Conservation (phyloP, 495 filamentous ascomycete genomes). For the Aspergillus ostianus region DNA sequence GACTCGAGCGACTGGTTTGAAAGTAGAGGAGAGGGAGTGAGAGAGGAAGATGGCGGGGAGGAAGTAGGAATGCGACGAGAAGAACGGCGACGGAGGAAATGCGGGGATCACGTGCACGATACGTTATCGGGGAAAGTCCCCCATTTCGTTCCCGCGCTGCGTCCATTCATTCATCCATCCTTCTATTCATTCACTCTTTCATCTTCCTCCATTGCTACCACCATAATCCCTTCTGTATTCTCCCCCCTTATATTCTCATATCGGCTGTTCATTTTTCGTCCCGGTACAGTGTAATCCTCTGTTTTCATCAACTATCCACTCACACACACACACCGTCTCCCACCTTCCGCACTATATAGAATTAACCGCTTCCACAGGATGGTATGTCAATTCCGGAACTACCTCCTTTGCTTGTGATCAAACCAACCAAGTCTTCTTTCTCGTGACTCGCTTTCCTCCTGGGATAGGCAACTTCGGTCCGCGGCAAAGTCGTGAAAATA, state of each 20-base stretch:
- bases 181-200: background rate
- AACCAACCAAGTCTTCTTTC: no score
- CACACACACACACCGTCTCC: background rate
- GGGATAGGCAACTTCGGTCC: background rate
- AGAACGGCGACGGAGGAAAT: background rate
- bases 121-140: conserved; percentile 1
- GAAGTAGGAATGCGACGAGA: conserved; percentile 1
- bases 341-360: background rate
- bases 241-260: background rate
- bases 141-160: background rate
- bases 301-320: no score
- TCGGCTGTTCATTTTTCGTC: background rate
- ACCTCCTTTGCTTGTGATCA: background rate
- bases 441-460: background rate
- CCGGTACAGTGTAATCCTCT: background rate
- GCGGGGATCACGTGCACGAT: conserved; percentile 13
- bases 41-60: background rate
- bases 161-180: background rate
- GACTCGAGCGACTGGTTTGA: no score
- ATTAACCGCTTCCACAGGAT: background rate
- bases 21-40: background rate
- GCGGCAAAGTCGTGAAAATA: background rate
- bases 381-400: background rate
- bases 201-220: background rate
- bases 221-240: background rate